Evolutionary conservation across 1,284 basidiomycete genomes (phyloP).

Genomic region (Fomitiporia mediterranea): DNA sequence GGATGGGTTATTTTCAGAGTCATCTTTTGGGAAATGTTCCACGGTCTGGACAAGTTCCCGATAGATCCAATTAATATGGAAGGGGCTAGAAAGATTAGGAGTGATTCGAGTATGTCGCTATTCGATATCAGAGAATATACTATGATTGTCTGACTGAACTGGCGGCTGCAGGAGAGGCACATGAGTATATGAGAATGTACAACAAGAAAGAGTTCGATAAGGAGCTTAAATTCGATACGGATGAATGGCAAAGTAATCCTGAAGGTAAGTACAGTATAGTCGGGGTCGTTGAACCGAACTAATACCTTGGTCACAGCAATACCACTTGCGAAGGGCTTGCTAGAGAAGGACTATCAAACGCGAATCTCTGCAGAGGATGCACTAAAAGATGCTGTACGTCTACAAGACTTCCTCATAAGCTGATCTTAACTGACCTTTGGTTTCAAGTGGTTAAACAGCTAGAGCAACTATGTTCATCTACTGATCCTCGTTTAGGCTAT

Average conservation of each 20-base stretch:
- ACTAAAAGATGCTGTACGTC: too few species aligned
- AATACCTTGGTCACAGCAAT: too few species aligned
- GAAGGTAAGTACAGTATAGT: conserved; percentile 47
- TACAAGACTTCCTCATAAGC: too few species aligned
- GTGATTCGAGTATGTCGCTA: neutral
- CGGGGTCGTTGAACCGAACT: too few species aligned
- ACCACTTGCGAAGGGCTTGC: too few species aligned
- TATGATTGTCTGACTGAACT: neutral
- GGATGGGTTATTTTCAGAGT: neutral
- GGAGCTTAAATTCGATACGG: neutral
- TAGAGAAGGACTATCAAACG: too few species aligned
- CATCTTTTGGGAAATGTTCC: neutral
- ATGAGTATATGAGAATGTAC: neutral
- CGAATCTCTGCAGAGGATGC: too few species aligned
- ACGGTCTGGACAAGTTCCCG: neutral
- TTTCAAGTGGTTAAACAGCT: too few species aligned
- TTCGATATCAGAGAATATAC: too few species aligned
- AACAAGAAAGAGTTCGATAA: neutral
- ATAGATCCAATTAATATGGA: neutral
- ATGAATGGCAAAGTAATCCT: neutral
- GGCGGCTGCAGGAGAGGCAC: neutral
- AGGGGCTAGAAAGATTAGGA: neutral
- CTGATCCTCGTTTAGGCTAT: too few species aligned
- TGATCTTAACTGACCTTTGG: too few species aligned
- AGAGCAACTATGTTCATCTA: too few species aligned